Base-by-base conservation (phyloP, 345 rosid species). In the Bruguiera sexangula region DNA sequence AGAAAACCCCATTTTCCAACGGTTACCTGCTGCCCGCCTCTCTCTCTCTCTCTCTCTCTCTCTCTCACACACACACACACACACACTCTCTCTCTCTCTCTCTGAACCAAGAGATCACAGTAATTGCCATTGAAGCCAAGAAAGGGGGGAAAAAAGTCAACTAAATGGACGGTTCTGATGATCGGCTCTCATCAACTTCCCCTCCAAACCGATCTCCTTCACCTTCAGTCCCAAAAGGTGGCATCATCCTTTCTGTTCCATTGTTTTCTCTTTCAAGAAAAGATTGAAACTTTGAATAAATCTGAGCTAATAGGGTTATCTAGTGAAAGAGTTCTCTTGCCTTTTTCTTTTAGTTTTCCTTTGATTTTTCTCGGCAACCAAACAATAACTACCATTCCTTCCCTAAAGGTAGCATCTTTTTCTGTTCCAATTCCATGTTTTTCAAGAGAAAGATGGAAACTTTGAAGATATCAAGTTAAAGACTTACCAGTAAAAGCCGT, bases 81-180 rank as follows among this genome's bases (percentile, higher is more conserved):
- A 22, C 34, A 24, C 30, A 29, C 30, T 2, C 54, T 18, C 24
- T 20, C 36, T 16, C 56, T 16, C 9, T 21, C 21, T 20, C 21
- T 20, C 36, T 24, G 3, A 13, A 11, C 8, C 31, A 39, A 31
- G 8, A 43, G 21, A 36, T 43, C 4, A 43, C 50, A 13, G 50
- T 13, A 11, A 13, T 43, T 43, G 50, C 50, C 50, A 43, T 43
- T 43, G 50, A 43, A 43, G 50, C 50, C 50, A 43, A 43, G 50
- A 21, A 39, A 16, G 22, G 6, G 31, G 6, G 39, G 3, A 29
- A 20, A 8, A 10, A 31, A 2, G 13, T 21, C 20, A 22, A 37
- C 63, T 51, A 59, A 67, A 80, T 77, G 83, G 71, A 78, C 39
- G 56, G 63, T 48, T 64, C 76, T 11, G 63, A 51, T 50, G 65